Percentiles rank a stretch among this genome's conserved stretches.
These are phyloP conservation scores for Oryza meyeriana DNA, from an alignment of 176 grass and related monocot species.

Conservation along the genomic window DNA sequence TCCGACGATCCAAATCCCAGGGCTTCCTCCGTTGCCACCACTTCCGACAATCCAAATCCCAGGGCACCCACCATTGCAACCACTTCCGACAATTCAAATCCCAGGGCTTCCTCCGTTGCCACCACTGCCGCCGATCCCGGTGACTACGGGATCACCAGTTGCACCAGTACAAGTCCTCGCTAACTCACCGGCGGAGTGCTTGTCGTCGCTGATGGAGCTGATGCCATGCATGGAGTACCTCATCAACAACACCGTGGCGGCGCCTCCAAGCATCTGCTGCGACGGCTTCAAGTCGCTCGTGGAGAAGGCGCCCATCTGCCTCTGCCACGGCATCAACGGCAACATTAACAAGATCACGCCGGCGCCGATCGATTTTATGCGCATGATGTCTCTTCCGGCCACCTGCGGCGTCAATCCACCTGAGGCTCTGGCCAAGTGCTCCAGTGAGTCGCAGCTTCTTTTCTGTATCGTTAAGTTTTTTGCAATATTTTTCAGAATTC, in stretches of 20 bases:
- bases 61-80: too few species aligned
- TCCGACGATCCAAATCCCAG: background rate
- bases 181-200: background rate
- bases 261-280: slow-evolving; percentile 17
- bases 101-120: background rate
- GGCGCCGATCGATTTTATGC: background rate
- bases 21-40: background rate
- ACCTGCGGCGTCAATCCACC: background rate
- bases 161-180: too few species aligned
- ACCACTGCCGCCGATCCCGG: background rate
- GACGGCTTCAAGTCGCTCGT: background rate
- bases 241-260: background rate
- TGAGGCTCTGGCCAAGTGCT: background rate
- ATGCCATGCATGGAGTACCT: slow-evolving; percentile 34
- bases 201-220: slow-evolving; percentile 15
- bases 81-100: too few species aligned
- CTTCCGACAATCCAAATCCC: background rate
- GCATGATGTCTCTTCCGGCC: slow-evolving; percentile 22
- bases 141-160: background rate
- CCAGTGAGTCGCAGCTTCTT: background rate
- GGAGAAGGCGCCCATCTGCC: slow-evolving; percentile 15
- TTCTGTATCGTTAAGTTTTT: background rate
- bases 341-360: slow-evolving; percentile 31
- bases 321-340: slow-evolving; percentile 29
- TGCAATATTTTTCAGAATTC: background rate